These are phyloP conservation scores for Irpex sp. DNA, from an alignment of 1,284 basidiomycete genomes.

Conservation along the genomic window DNA sequence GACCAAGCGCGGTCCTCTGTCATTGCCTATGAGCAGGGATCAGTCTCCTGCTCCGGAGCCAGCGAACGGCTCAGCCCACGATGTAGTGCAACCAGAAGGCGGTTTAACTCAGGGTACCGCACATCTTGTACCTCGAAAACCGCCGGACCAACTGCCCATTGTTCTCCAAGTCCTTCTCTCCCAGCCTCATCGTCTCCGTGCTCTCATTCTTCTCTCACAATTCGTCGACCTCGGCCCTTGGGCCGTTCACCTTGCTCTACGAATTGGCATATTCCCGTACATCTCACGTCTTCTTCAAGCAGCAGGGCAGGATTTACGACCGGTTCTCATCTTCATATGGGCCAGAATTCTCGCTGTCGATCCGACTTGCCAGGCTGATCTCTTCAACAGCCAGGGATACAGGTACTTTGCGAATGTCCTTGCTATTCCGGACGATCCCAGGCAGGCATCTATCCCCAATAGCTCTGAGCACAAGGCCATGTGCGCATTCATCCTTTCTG, in stretches of 20 bases:
- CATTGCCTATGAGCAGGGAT: conserved; percentile 50
- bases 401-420: conserved; percentile 88
- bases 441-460: conserved; percentile 70
- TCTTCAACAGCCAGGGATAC: conserved; percentile 84
- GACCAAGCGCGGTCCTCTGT: conserved; percentile 72
- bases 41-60: conserved; percentile 18
- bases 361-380: conserved; percentile 86
- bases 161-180: conserved; percentile 96
- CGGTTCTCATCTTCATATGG: conserved; percentile 99
- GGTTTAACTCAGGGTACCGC: conserved; percentile 19
- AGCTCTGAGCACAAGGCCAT: conserved; percentile 96
- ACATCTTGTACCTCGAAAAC: conserved; percentile 79
- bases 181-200: conserved; percentile 93
- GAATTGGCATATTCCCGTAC: conserved; percentile 99
- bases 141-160: conserved; percentile 95
- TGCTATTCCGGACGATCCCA: conserved; percentile 55
- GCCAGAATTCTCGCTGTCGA: conserved; percentile 96
- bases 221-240: conserved; percentile 98
- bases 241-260: conserved; percentile 95
- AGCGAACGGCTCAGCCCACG: conserved; percentile 12
- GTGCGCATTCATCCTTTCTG: conserved; percentile 97
- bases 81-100: conserved; percentile 24
- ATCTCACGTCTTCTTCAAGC: conserved; percentile 96
- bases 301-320: conserved; percentile 90
- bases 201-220: conserved; percentile 94